A percentile compares a stretch with the other conserved stretches of the same genome.
phyloP scores from a whole-genome alignment of 306 rosid species.

The Casuarina glauca region DNA sequence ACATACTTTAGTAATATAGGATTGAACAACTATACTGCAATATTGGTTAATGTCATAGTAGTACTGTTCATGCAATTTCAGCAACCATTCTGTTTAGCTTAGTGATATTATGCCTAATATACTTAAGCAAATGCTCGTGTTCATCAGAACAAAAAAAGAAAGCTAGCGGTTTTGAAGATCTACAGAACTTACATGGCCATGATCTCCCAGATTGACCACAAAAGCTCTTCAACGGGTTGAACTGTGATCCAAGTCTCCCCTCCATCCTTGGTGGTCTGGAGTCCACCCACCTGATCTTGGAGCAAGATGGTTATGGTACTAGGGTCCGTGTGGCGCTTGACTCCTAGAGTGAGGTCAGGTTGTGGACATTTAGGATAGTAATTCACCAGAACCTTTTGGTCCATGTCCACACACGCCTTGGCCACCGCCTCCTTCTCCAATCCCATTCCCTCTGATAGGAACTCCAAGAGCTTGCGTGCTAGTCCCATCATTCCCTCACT shows the following conservation, averaged over 20 bases:
- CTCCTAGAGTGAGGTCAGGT: slow-evolving; percentile 86
- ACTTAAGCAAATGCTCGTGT: no score
- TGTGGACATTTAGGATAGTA: slow-evolving; percentile 88
- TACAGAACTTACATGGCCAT: slow-evolving; percentile 63
- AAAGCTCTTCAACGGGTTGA: slow-evolving; percentile 77
- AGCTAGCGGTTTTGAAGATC: neutral
- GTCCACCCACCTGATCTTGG: slow-evolving; percentile 93
- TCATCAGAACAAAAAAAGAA: no score
- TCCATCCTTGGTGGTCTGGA: slow-evolving; percentile 75
- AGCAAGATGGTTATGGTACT: slow-evolving; percentile 88
- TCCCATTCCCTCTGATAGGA: slow-evolving; percentile 87
- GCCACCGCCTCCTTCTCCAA: slow-evolving; percentile 71
- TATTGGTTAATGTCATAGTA: no score
- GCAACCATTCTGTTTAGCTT: no score
- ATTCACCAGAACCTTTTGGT: slow-evolving; percentile 77
- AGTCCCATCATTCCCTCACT: slow-evolving; percentile 71
- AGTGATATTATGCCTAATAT: no score
- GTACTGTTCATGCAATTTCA: no score
- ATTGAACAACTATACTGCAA: no score
- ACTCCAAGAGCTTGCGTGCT: slow-evolving; percentile 69
- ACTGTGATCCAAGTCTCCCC: slow-evolving; percentile 90
- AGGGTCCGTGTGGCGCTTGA: slow-evolving; percentile 87
- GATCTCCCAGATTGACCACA: slow-evolving; percentile 94
- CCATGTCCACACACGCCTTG: slow-evolving; percentile 86
- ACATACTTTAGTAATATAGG: no score